Evolutionary conservation across 805 yeast genomes (phyloP), one percentile per base, ranked within the genome.

Genomic region (Wickerhamomyces queroliae): DNA sequence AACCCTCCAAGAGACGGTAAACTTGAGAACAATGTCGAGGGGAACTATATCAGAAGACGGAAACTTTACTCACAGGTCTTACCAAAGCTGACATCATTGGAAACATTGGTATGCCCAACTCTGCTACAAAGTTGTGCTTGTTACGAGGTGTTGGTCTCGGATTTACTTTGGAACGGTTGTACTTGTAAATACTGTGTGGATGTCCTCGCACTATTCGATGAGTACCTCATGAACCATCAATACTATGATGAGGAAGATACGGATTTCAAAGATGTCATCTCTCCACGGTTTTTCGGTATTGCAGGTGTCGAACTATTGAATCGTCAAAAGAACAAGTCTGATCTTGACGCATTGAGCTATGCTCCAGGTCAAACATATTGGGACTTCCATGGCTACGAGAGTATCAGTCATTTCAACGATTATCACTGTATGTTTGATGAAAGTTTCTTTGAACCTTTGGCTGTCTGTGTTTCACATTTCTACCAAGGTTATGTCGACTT

Each of bases 101-200:
- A 71, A 35, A 63, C 64, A 2, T 53, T 84, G 12, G 60, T 74
- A 4, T 67, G 79, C 0, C 88, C 90, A 2, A 76, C 77, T 5
- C 65, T 81, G 39, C 55, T 84, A 45, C 76, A 78, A 41, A 62
- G 79, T 0, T 61, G 80, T 17, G 66, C 87, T 0, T 75, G 86
- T 44, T 84, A 83, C 54, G 95, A 84, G 47, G 80, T 80, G 40
- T 55, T 80, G 7, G 77, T 79, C 53, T 82, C 86, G 34, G 83
- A 80, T 45, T 46, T 84, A 37, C 56, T 84, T 19, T 84, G 91
- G 90, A 83, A 83, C 53, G 91, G 91, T 0, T 83, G 91, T 56
- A 70, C 69, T 28, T 84, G 95, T 53, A 44, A 47, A 1, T 74
- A 69, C 46, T 84, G 95, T 50, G 39, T 41, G 5, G 61, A 62